Evolutionary conservation across 1,284 basidiomycete species (phyloP).

Genomic region (Singerocomus inundabilis): DNA sequence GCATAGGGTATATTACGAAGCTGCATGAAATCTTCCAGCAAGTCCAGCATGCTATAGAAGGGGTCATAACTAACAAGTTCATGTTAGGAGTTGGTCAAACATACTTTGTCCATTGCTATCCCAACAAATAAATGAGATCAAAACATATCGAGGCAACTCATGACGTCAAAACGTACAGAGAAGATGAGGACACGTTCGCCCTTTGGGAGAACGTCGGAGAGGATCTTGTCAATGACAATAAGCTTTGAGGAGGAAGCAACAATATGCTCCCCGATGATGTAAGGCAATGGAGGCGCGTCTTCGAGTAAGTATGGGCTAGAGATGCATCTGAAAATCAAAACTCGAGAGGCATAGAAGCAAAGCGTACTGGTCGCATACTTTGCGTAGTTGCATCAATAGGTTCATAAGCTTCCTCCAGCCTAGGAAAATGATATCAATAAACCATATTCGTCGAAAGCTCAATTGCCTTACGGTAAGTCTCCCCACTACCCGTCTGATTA

Average conservation of each 20-base stretch:
- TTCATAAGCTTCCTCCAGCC: conserved; percentile 59
- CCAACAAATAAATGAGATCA: conserved; percentile 3
- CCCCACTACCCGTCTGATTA: conserved; percentile 29
- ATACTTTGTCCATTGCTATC: conserved; percentile 55
- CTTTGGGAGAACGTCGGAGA: conserved; percentile 72
- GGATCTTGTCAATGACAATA: conserved; percentile 76
- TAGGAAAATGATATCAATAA: conserved; percentile 19
- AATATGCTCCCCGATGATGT: conserved; percentile 53
- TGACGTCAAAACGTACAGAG: conserved; percentile 50
- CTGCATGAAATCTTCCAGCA: conserved; percentile 81
- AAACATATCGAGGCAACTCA: neutral
- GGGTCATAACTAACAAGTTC: neutral
- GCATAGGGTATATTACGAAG: conserved; percentile 73
- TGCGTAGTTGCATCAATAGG: conserved; percentile 55
- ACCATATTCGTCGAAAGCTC: neutral
- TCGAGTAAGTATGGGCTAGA: conserved; percentile 51
- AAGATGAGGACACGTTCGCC: conserved; percentile 85
- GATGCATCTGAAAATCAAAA: conserved; percentile 2
- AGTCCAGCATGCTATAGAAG: conserved; percentile 72
- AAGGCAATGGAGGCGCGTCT: conserved; percentile 51
- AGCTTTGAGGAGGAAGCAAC: conserved; percentile 67
- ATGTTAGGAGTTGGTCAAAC: conserved; percentile 1
- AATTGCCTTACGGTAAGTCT: conserved; percentile 32
- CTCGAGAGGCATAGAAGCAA: neutral
- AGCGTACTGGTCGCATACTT: conserved; percentile 55